A percentile compares a stretch with the other conserved stretches of the same genome.
Conservation (phyloP, 768 basidiomycete genomes). For the Gymnopilus dilepis region DNA sequence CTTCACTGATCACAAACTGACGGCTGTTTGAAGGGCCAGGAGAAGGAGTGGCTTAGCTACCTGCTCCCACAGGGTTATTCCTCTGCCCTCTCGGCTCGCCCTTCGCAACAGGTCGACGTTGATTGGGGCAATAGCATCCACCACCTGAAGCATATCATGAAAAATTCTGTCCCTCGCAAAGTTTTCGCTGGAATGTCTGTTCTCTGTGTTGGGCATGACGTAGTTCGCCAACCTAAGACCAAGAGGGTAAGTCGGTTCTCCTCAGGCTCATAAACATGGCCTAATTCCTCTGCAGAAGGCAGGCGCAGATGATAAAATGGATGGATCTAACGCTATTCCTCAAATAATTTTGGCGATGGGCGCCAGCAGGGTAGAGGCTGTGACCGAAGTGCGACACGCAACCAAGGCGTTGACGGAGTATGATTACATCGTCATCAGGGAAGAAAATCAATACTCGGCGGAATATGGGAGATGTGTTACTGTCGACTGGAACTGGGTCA, state of each 20-base stretch:
- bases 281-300: constrained; percentile 26
- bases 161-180: constrained; percentile 60
- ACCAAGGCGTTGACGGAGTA: constrained; percentile 43
- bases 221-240: constrained; percentile 52
- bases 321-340: constrained; percentile 52
- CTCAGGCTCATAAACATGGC: not conserved
- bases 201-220: constrained; percentile 63
- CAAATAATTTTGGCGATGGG: constrained; percentile 83
- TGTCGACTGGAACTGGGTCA: constrained; percentile 74
- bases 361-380: constrained; percentile 70
- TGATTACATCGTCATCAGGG: constrained; percentile 69
- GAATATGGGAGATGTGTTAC: constrained; percentile 35
- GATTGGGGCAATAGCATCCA: constrained; percentile 55
- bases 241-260: constrained; percentile 36
- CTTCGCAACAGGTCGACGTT: constrained; percentile 53
- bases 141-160: constrained; percentile 64
- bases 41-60: constrained; percentile 65
- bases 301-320: constrained; percentile 37
- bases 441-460: constrained; percentile 39
- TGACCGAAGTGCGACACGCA: constrained; percentile 51
- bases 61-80: constrained; percentile 67
- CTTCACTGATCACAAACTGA: not conserved
- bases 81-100: constrained; percentile 34
- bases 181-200: constrained; percentile 59
- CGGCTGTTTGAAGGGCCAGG: constrained; percentile 34